phyloP scores from a whole-genome alignment of 2,329 filamentous ascomycete species.

The Fusarium piperis region DNA sequence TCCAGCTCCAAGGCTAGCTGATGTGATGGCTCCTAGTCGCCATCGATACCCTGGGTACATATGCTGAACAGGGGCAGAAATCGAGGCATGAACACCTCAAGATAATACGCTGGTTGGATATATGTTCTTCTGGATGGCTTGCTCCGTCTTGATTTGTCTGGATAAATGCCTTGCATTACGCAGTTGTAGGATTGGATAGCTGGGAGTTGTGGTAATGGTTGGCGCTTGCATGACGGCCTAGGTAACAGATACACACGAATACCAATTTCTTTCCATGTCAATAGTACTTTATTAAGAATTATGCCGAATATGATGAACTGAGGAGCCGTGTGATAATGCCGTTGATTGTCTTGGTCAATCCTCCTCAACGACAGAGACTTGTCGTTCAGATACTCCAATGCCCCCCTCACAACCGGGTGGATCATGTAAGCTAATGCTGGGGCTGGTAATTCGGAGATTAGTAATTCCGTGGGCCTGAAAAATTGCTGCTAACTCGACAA shows the following conservation, averaged over 20 bases:
- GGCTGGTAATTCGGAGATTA: conserved; percentile 1
- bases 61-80: background rate
- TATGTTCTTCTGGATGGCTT: conserved; percentile 8
- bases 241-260: conserved; percentile 31
- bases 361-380: background rate
- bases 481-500: conserved; percentile 27
- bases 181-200: conserved; percentile 22
- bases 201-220: conserved; percentile 27
- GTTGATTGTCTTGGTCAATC: background rate
- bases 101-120: conserved; percentile 12
- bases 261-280: conserved; percentile 26
- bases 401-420: background rate
- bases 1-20: conserved; percentile 45
- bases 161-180: conserved; percentile 27
- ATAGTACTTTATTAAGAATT: background rate
- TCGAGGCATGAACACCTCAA: background rate
- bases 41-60: background rate
- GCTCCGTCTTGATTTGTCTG: conserved; percentile 9
- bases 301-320: too few relatives aligned
- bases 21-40: background rate
- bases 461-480: conserved; percentile 33
- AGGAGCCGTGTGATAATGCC: background rate
- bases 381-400: background rate
- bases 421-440: too few relatives aligned
- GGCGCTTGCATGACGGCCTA: conserved; percentile 20